A percentile compares a stretch with the other conserved stretches of the same genome.
phyloP scores from a whole-genome alignment of 441 rosid species.

The Daphne laureola region DNA sequence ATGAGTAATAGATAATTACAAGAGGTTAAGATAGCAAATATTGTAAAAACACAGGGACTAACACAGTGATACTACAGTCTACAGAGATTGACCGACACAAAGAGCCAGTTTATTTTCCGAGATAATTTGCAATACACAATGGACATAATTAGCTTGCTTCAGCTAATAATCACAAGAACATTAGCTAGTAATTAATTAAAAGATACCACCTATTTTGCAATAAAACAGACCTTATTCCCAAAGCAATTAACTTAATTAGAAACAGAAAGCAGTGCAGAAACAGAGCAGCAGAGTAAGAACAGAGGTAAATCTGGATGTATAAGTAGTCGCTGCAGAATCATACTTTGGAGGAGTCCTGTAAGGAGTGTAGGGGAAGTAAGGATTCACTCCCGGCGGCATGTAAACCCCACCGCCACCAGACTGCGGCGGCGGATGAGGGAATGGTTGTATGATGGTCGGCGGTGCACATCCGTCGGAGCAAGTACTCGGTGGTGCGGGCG shows the following conservation, averaged over 20 bases:
- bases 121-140: too few relatives aligned
- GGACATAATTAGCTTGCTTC: too few relatives aligned
- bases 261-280: not conserved
- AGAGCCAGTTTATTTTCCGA: too few relatives aligned
- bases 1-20: too few relatives aligned
- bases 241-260: not conserved
- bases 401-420: slow-evolving; percentile 9
- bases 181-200: too few relatives aligned
- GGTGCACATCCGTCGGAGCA: slow-evolving; percentile 22
- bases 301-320: not conserved
- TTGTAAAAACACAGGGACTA: too few relatives aligned
- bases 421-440: not conserved
- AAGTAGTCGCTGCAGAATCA: too few relatives aligned
- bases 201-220: not conserved
- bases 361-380: slow-evolving; percentile 20
- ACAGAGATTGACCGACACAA: too few relatives aligned
- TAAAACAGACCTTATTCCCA: not conserved
- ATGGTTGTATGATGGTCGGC: not conserved
- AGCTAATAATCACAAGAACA: too few relatives aligned
- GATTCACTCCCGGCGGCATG: slow-evolving; percentile 18
- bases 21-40: too few relatives aligned
- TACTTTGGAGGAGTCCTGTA: slow-evolving; percentile 9
- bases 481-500: slow-evolving; percentile 25
- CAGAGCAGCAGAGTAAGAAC: not conserved
- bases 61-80: too few relatives aligned